A percentile compares a stretch with the other conserved stretches of the same genome.
Conservation (phyloP, 2,329 filamentous ascomycete species). For the Aspergillus oerlinghausenensis region DNA sequence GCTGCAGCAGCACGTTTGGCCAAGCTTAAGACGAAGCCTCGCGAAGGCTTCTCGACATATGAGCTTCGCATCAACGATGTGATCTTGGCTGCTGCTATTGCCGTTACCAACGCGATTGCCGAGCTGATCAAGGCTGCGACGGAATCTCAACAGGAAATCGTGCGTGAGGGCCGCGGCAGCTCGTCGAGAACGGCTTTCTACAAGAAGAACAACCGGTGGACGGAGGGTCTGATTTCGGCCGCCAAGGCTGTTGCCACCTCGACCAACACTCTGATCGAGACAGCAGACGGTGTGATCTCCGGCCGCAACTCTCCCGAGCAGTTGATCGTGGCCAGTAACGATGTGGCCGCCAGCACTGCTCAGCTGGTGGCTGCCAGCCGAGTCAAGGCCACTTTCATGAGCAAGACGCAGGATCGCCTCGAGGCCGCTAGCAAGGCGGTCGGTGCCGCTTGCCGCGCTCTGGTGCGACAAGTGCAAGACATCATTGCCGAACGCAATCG, state of each 20-base stretch:
- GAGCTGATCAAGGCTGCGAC: constrained; percentile 94
- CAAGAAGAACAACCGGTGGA: constrained; percentile 99
- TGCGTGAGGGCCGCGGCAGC: constrained; percentile 82
- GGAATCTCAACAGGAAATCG: constrained; percentile 90
- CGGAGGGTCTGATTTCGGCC: constrained; percentile 92
- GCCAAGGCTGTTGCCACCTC: constrained; percentile 92
- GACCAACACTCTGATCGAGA: constrained; percentile 96
- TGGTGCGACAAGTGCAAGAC: constrained; percentile 89
- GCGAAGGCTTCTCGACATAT: constrained; percentile 91
- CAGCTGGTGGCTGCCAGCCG: constrained; percentile 93
- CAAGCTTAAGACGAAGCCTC: constrained; percentile 93
- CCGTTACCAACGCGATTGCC: constrained; percentile 89
- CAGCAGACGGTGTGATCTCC: constrained; percentile 89
- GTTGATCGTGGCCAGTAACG: constrained; percentile 94
- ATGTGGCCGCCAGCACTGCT: constrained; percentile 91
- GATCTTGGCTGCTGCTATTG: constrained; percentile 86
- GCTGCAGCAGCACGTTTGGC: constrained; percentile 83
- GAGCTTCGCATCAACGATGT: constrained; percentile 94
- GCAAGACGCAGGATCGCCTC: constrained; percentile 86
- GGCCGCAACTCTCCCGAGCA: constrained; percentile 92
- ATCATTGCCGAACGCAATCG: constrained; percentile 85
- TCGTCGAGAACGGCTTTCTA: constrained; percentile 92
- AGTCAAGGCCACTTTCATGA: constrained; percentile 98
- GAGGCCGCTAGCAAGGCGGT: constrained; percentile 92
- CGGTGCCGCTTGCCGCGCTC: constrained; percentile 75